These are phyloP conservation scores for Lathyrus oleraceus DNA, from an alignment of 306 rosid genomes.

Conservation along the genomic window DNA sequence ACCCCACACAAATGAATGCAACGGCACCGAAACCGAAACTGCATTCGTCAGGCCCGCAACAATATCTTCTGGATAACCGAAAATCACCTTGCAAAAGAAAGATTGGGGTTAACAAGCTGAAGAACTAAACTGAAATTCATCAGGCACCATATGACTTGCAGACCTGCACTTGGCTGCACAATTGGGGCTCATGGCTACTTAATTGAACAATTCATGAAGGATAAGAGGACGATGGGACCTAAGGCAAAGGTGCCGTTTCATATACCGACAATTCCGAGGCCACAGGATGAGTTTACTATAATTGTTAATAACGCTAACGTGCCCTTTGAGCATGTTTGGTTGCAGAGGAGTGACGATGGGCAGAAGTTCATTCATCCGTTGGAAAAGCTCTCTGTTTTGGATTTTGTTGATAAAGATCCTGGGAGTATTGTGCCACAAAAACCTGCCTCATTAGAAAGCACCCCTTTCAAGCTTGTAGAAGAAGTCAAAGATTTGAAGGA, in stretches of 20 bases:
- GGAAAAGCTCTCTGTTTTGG: slow-evolving; percentile 63
- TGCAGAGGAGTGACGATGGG: slow-evolving; percentile 76
- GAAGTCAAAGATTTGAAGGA: slow-evolving; percentile 77
- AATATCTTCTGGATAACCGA: too few species aligned
- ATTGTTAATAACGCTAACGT: slow-evolving; percentile 66
- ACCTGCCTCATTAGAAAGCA: slow-evolving; percentile 59
- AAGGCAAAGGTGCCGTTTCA: slow-evolving; percentile 87
- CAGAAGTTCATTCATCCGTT: slow-evolving; percentile 72
- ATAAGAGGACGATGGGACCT: slow-evolving; percentile 47
- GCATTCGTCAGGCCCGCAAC: too few species aligned
- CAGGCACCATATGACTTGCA: too few species aligned
- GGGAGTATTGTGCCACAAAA: slow-evolving; percentile 47
- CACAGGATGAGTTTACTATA: slow-evolving; percentile 76
- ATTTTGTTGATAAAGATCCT: slow-evolving; percentile 65
- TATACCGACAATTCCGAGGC: slow-evolving; percentile 70
- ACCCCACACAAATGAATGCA: too few species aligned
- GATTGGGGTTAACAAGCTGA: too few species aligned
- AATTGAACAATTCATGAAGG: too few species aligned
- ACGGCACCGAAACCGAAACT: too few species aligned
- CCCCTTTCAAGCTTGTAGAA: slow-evolving; percentile 72
- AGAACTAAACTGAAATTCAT: too few species aligned
- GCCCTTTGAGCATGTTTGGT: slow-evolving; percentile 92
- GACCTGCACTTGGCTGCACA: too few species aligned
- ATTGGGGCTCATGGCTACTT: too few species aligned
- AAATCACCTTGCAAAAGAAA: too few species aligned